A percentile compares a stretch with the other conserved stretches of the same genome.
These are phyloP conservation scores for Nannizziopsis arthrosporioides DNA, from an alignment of 2,329 filamentous ascomycete species.

Conservation along the genomic window DNA sequence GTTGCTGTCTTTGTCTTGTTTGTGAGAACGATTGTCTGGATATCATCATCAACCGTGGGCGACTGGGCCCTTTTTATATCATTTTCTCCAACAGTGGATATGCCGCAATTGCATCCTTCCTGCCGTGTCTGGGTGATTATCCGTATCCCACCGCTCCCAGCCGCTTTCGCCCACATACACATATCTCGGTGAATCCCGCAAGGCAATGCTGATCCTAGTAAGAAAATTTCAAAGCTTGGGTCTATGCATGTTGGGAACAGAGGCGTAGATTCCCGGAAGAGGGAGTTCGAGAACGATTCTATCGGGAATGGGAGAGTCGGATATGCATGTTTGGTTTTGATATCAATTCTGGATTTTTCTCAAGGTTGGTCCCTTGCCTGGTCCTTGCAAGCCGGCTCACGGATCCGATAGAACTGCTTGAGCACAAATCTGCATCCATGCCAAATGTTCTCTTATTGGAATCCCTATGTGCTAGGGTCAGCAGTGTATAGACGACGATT, in stretches of 20 bases:
- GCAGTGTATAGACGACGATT: too few species aligned
- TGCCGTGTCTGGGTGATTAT: neutral
- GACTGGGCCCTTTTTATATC: constrained; percentile 3
- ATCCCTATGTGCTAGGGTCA: too few species aligned
- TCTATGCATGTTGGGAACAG: neutral
- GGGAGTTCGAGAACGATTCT: constrained; percentile 5
- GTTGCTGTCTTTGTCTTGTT: neutral
- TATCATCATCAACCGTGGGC: neutral
- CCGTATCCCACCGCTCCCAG: constrained; percentile 4
- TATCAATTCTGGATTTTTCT: constrained; percentile 2
- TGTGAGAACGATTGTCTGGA: neutral
- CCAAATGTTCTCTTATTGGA: neutral
- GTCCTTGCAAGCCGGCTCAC: neutral
- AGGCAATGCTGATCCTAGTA: neutral
- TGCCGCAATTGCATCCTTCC: too few species aligned
- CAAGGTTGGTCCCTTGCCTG: neutral
- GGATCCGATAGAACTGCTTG: neutral
- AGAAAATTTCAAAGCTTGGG: neutral
- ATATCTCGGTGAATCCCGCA: neutral
- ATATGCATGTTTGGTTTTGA: neutral
- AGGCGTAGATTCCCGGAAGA: neutral
- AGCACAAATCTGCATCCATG: neutral
- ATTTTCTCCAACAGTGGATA: neutral
- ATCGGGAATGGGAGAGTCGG: neutral
- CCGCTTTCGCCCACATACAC: neutral